These are phyloP conservation scores for Luffa aegyptiaca DNA, from an alignment of 306 rosid species.

Conservation along the genomic window DNA sequence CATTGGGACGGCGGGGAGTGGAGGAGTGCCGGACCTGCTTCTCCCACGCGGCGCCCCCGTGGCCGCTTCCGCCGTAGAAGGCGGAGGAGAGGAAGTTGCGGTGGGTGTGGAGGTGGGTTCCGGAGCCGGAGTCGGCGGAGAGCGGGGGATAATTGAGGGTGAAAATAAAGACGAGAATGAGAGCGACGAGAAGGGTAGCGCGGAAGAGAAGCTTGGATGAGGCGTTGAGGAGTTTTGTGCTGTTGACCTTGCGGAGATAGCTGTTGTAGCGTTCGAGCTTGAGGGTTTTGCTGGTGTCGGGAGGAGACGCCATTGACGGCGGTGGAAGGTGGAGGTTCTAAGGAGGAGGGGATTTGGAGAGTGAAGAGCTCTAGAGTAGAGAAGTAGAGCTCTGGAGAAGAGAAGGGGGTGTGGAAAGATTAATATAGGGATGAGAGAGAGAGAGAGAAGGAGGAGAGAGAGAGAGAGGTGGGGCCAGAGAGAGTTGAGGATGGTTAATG, in stretches of 20 bases:
- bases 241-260: constrained; percentile 65
- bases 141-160: constrained; percentile 75
- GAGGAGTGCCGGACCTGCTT: constrained; percentile 70
- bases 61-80: constrained; percentile 29
- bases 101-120: constrained; percentile 23
- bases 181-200: constrained; percentile 55
- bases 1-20: constrained; percentile 55
- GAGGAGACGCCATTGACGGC: constrained; percentile 58
- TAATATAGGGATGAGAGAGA: constrained; percentile 37
- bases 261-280: constrained; percentile 85
- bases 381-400: constrained; percentile 51
- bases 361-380: constrained; percentile 8
- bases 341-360: too few relatives aligned
- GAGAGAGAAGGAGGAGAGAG: too few relatives aligned
- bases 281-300: constrained; percentile 83
- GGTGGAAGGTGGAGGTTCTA: too few relatives aligned
- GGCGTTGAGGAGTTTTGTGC: constrained; percentile 75
- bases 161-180: constrained; percentile 59
- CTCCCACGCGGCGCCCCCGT: constrained; percentile 74
- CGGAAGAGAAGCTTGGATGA: constrained; percentile 91
- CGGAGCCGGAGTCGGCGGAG: neutral
- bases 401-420: constrained; percentile 17
- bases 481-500: constrained; percentile 40
- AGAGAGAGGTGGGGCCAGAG: neutral
- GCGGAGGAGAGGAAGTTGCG: constrained; percentile 52